Base-by-base conservation (phyloP, 257 asterid genomes). In the Parsonsia alboflavescens region DNA sequence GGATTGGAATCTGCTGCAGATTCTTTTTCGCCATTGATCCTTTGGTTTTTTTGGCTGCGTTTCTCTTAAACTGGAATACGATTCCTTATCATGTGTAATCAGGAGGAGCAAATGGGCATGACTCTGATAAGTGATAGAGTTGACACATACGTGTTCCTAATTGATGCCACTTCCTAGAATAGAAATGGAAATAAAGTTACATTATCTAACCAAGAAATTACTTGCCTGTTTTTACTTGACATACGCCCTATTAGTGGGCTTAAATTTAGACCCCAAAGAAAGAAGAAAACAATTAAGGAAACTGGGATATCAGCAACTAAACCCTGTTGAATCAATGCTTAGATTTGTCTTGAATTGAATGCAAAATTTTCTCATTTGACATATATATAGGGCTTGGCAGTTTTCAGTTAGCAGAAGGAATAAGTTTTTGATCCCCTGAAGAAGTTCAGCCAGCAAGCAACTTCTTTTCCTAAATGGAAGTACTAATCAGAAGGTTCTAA, bases 1-100 rank as follows among this genome's bases (percentile, higher is more conserved):
- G 57, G 75, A 71, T 78, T 56, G 82, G 87, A 74, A 84, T 80
- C 75, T 68, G 68, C 68, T 11, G 61, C 15, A 72, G 69, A 75
- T 73, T 76, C 78, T 75, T 72, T 58, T 65, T 71, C 13, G n/a
- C 44, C 45, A 13, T 19, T 54, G 61, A 72, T 79, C 80, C 11
- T 49, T 77, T 48, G 76, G 72, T 78, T 75, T 22, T 78, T 75
- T 22, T 36, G 71, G 76, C 68, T 82, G 71, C 49, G 49, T 69
- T 73, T 75, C 39, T 49, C 13, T 53, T 50, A 70, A 63, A 77
- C 61, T 63, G 65, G 76, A 82, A 85, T 82, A 70, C 39, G 77
- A 85, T 84, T 81, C 89, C 81, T 73, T 69, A 72, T 81, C 84
- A 62, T 74, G 77, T 61, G 36, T 42, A 42, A 75, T 82, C 44